Percentiles rank a stretch among this genome's conserved stretches.
phyloP scores from a whole-genome alignment of 208 protist species.

The Leishmania turanica region DNA sequence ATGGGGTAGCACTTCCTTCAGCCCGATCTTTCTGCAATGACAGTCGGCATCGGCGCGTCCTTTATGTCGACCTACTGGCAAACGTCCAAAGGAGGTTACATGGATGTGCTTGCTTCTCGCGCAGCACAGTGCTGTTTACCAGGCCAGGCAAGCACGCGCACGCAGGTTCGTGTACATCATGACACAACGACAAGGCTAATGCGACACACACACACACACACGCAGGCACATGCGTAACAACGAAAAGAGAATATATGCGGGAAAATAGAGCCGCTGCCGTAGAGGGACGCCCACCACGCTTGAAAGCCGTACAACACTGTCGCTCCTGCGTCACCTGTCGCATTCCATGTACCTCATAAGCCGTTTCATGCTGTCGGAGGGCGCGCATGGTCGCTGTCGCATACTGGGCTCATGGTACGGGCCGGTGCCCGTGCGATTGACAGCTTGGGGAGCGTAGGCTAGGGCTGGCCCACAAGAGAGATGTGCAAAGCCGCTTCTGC shows the following conservation, averaged over 20 bases:
- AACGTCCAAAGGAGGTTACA: not conserved
- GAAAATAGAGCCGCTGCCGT: no score
- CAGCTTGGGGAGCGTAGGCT: not conserved
- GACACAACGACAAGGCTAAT: not conserved
- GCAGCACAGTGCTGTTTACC: not conserved
- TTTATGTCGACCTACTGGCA: not conserved
- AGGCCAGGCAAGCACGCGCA: not conserved
- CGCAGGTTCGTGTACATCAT: not conserved
- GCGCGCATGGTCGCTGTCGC: not conserved
- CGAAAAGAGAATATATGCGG: not conserved
- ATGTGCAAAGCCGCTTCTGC: not conserved
- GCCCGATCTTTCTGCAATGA: not conserved
- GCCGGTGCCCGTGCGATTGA: not conserved
- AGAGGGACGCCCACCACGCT: no score
- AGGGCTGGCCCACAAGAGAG: not conserved
- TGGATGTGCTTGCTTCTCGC: not conserved
- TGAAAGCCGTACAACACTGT: not conserved
- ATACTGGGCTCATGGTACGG: not conserved
- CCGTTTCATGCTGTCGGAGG: slow-evolving; percentile 7
- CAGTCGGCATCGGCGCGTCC: not conserved
- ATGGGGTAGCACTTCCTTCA: not conserved
- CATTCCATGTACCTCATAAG: slow-evolving; percentile 25
- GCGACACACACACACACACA: not conserved
- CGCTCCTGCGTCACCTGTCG: not conserved
- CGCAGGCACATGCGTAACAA: no score